Evolutionary conservation across 148 eudicot species (phyloP).

Genomic region (Vaccinium corymbosum): DNA sequence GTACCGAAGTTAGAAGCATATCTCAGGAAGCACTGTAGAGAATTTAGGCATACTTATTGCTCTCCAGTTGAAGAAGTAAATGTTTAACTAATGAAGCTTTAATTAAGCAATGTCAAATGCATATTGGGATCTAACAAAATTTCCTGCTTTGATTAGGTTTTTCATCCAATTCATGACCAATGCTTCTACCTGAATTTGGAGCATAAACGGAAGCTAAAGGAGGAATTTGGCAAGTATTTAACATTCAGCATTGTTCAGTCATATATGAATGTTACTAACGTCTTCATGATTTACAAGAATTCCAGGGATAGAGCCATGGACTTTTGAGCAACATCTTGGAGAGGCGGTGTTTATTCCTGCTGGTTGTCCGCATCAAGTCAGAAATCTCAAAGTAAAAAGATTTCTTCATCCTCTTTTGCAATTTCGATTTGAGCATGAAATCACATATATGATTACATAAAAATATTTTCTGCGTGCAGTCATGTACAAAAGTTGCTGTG

Average conservation of each 20-base stretch:
- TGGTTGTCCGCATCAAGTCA: slow-evolving; percentile 96
- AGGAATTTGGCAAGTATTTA: slow-evolving; percentile 58
- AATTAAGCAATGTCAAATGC: neutral
- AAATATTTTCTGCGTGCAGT: slow-evolving; percentile 29
- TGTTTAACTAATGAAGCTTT: slow-evolving; percentile 4
- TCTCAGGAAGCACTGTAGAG: slow-evolving; percentile 39
- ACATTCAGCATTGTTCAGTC: neutral
- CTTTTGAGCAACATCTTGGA: slow-evolving; percentile 79
- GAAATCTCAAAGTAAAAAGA: slow-evolving; percentile 62
- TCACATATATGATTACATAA: neutral
- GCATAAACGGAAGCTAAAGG: slow-evolving; percentile 76
- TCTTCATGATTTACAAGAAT: neutral
- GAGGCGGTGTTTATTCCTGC: slow-evolving; percentile 98
- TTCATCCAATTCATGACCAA: slow-evolving; percentile 93
- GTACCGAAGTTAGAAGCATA: slow-evolving; percentile 52
- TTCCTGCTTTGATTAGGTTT: slow-evolving; percentile 43
- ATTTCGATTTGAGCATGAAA: neutral
- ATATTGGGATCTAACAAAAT: neutral
- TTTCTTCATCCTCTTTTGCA: neutral
- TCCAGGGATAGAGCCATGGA: slow-evolving; percentile 84
- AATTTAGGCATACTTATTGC: slow-evolving; percentile 62
- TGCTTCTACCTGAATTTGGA: slow-evolving; percentile 66
- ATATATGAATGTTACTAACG: neutral
- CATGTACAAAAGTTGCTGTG: slow-evolving; percentile 87
- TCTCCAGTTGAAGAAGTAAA: slow-evolving; percentile 75